Evolutionary conservation across 1,284 basidiomycete species (phyloP).

Genomic region (Apiotrichum veenhuisii): DNA sequence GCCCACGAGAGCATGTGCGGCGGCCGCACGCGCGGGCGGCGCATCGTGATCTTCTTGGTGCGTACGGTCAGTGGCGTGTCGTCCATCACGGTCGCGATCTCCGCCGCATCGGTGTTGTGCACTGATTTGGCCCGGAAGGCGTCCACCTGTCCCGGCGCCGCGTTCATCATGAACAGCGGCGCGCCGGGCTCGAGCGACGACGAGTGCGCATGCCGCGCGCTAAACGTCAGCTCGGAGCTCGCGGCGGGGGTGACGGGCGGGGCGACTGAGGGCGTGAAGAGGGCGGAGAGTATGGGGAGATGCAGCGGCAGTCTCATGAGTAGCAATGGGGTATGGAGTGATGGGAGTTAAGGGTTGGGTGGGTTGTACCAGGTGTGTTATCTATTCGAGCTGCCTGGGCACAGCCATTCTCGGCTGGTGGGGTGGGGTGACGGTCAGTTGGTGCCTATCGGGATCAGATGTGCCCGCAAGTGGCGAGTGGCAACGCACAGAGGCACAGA

Average conservation of each 20-base stretch:
- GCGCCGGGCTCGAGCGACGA: slow-evolving; percentile 19
- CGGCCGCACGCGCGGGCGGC: slow-evolving; percentile 33
- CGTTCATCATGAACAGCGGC: neutral
- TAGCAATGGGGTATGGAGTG: neutral
- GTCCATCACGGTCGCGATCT: no score
- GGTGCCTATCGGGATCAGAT: no score
- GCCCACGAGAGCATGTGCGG: slow-evolving; percentile 42
- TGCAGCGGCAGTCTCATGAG: neutral
- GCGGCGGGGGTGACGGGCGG: neutral
- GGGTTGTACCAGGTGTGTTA: neutral
- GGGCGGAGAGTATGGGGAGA: neutral
- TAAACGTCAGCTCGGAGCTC: slow-evolving; percentile 24
- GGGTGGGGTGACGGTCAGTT: no score
- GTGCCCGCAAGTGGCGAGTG: no score
- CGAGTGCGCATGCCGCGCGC: slow-evolving; percentile 33
- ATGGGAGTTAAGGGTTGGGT: neutral
- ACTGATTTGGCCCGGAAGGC: neutral
- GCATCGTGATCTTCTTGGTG: slow-evolving; percentile 32
- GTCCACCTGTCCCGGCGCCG: neutral
- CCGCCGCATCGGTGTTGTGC: neutral
- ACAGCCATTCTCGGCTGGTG: no score
- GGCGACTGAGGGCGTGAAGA: neutral
- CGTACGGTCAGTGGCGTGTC: slow-evolving; percentile 27
- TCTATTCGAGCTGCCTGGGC: neutral
- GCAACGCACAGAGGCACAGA: no score